phyloP scores from a whole-genome alignment of 257 asterid species.

The Primulina eburnea region DNA sequence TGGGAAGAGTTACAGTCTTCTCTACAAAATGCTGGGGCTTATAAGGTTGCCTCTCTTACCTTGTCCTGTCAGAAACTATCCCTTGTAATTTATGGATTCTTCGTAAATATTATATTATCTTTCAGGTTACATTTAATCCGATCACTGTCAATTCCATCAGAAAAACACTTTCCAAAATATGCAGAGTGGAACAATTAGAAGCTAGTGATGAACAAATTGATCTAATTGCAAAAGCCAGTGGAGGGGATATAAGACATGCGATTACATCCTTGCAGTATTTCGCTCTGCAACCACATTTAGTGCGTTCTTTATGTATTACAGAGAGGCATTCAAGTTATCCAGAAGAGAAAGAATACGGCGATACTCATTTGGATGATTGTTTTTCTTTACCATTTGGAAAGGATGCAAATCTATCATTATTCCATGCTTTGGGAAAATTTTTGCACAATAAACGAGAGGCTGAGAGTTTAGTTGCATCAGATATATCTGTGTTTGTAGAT shows the following conservation, averaged over 20 bases:
- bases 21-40: slow-evolving; percentile 82
- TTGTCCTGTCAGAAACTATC: slow-evolving; percentile 15
- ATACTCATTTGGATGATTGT: slow-evolving; percentile 33
- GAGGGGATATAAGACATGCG: slow-evolving; percentile 91
- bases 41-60: slow-evolving; percentile 66
- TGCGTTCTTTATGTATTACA: neutral
- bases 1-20: slow-evolving; percentile 83
- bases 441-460: slow-evolving; percentile 88
- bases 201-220: slow-evolving; percentile 66
- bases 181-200: slow-evolving; percentile 58
- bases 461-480: slow-evolving; percentile 45
- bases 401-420: slow-evolving; percentile 77
- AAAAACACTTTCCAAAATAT: slow-evolving; percentile 59
- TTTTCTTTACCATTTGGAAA: slow-evolving; percentile 67
- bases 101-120: slow-evolving; percentile 21
- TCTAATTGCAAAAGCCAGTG: slow-evolving; percentile 71
- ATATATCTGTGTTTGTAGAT: slow-evolving; percentile 43
- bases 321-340: slow-evolving; percentile 26
- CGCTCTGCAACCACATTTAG: slow-evolving; percentile 49
- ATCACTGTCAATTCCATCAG: slow-evolving; percentile 70
- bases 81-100: slow-evolving; percentile 21
- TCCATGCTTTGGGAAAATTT: slow-evolving; percentile 95
- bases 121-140: slow-evolving; percentile 82
- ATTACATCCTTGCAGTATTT: slow-evolving; percentile 82
- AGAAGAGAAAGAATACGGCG: slow-evolving; percentile 32